Evolutionary conservation across 2,329 filamentous ascomycete genomes (phyloP).

Genomic region (Ascochyta clinopodiicola): DNA sequence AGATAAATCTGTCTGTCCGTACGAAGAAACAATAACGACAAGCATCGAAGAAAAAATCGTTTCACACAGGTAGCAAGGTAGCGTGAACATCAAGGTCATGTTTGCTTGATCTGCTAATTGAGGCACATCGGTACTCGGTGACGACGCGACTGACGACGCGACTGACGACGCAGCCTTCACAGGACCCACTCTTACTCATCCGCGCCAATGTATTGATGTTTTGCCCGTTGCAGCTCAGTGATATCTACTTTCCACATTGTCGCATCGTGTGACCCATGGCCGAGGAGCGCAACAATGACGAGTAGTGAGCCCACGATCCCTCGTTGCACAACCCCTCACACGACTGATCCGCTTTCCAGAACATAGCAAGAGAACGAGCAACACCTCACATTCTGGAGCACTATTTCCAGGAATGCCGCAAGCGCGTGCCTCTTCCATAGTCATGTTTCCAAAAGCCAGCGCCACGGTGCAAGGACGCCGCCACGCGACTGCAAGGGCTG

Average conservation of each 20-base stretch:
- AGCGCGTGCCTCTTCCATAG: constrained; percentile 20
- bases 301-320: background rate
- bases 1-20: background rate
- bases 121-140: constrained; percentile 4
- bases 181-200: constrained; percentile 10
- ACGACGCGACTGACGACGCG: constrained; percentile 12
- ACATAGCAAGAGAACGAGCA: constrained; percentile 19
- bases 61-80: background rate
- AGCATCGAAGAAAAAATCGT: no score
- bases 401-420: constrained; percentile 14
- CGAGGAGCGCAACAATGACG: constrained; percentile 5
- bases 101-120: background rate
- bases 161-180: constrained; percentile 3
- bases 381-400: constrained; percentile 12
- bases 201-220: constrained; percentile 2
- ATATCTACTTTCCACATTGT: constrained; percentile 8
- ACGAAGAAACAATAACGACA: background rate
- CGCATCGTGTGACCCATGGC: constrained; percentile 1
- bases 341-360: constrained; percentile 9
- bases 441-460: constrained; percentile 7
- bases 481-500: constrained; percentile 21
- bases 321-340: constrained; percentile 14
- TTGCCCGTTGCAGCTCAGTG: background rate
- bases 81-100: constrained; percentile 3
- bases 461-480: constrained; percentile 19